Evolutionary conservation across 202 grass and related monocot species (phyloP), one percentile per base, ranked within the genome.

Genomic region (Zoysia matrella): DNA sequence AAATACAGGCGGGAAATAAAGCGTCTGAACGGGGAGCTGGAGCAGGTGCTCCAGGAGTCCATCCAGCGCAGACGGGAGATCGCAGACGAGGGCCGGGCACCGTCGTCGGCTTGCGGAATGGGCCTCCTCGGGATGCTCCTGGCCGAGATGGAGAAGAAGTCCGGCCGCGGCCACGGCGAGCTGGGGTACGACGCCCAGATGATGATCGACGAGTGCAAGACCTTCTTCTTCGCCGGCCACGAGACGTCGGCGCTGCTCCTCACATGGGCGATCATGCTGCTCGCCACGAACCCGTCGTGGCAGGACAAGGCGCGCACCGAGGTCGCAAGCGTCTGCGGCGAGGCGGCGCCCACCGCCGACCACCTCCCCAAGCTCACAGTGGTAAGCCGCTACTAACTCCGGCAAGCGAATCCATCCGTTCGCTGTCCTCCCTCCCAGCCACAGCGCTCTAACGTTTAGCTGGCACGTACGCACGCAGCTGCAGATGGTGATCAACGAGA

Each of bases 401-500:
- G 22, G 22, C 22, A 30, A 30, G 22, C 22, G 22, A 30, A 30
- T 30, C 22, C 22, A 30, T 30, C 22, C 22, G 22, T 30, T 30
- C 22, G 22, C 22, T 30, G 22, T 30, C 22, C 22, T 30, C 22
- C 22, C 22, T 30, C 22, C 22, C 22, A 30, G 22, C 22, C 22
- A 30, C 22, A 30, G 22, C 22, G 22, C 22, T 30, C 22, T 30
- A 30, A 30, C 22, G 22, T 30, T 30, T 30, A 30, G 22, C 22
- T 30, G 22, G 22, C 22, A 30, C 22, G 22, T 30, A 30, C 22
- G 22, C 22, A 30, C 22, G 61, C 83, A 94, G 95, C 90, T 98
- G 44, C 86, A 91, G 71, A 94, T 94, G 95, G 91, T 98, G 84
- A 94, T 98, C 61, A 91, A 98, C 61, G 95, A 98, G 80, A 93